Base-by-base conservation (phyloP, 106 monocot genomes). In the Gastrodia elata region DNA sequence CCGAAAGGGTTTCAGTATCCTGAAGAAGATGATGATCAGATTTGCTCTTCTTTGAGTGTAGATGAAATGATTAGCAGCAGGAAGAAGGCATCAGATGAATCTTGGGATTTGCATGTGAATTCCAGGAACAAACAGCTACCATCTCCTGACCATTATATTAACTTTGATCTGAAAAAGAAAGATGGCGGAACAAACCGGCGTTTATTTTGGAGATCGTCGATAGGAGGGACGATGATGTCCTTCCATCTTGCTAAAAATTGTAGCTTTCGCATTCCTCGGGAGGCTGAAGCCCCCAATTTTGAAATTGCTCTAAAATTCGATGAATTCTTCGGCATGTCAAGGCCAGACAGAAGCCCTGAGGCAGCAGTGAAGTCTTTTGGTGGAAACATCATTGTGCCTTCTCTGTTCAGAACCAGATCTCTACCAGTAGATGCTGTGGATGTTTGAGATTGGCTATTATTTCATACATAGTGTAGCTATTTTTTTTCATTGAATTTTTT, bases 351-450 rank as follows among this genome's bases (percentile, higher is more conserved):
- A 8, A 73, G 56, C 14, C 36, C 68, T 5, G 68, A 77, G 38
- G 46, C 78, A 7, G 74, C 80, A 14, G 77, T 81, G 76, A 82
- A 30, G n/a, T 87, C 76, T 40, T 87, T 82, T 32, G 30, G 41
- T 3, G 80, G 74, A 33, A 14, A 14, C 49, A 73, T 65, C 32
- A 22, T 71, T 35, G 78, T 75, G 8, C 67, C 68, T 52, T 68
- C 76, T n/a, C 46, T 88, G 28, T 38, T 71, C 3, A 79, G 79
- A 72, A 77, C 79, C 24, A 85, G 74, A 57, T 91, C 87, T 56
- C 75, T 83, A 38, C 71, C 84, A 6, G 58, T 85, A 22, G 77
- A 85, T 83, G 85, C 81, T 1, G 79, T 81, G 27, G 85, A 84
- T 79, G 74, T 68, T 65, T 82, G 77, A 84, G 30, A 11, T 61